Evolutionary conservation across 129 eudicot genomes (phyloP).

Genomic region (Saussurea involucrata): DNA sequence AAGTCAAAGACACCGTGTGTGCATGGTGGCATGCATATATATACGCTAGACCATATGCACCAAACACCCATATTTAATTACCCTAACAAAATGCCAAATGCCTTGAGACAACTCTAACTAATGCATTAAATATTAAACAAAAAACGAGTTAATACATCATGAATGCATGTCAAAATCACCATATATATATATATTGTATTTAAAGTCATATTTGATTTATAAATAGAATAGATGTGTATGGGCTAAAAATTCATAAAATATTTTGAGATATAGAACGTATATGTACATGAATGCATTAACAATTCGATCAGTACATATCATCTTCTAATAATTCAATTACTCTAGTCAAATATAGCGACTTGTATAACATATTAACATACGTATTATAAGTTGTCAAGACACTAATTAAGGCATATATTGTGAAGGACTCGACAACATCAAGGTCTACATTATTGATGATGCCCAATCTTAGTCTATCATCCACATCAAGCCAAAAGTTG

Average conservation of each 20-base stretch:
- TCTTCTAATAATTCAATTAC: conserved; percentile 12
- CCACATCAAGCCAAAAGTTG: conserved; percentile 9
- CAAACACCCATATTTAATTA: conserved; percentile 8
- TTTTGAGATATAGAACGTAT: neutral
- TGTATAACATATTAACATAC: conserved; percentile 9
- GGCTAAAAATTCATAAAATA: neutral
- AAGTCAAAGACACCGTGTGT: conserved; percentile 26
- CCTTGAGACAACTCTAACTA: conserved; percentile 6
- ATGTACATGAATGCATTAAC: neutral
- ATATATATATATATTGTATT: too few relatives aligned
- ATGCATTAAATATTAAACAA: neutral
- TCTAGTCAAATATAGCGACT: conserved; percentile 2
- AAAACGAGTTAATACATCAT: neutral
- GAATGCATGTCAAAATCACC: too few relatives aligned
- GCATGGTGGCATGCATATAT: conserved; percentile 33
- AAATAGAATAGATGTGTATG: neutral
- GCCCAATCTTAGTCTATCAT: conserved; percentile 31
- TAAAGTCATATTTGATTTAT: neutral
- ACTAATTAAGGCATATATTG: conserved; percentile 15
- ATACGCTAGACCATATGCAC: conserved; percentile 7
- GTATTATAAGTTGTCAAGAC: conserved; percentile 16
- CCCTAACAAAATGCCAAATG: neutral
- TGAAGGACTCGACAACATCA: neutral
- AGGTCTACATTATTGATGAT: neutral
- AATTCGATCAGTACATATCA: neutral